Evolutionary conservation across 768 basidiomycete species (phyloP).

Genomic region (Suillus alpinus): DNA sequence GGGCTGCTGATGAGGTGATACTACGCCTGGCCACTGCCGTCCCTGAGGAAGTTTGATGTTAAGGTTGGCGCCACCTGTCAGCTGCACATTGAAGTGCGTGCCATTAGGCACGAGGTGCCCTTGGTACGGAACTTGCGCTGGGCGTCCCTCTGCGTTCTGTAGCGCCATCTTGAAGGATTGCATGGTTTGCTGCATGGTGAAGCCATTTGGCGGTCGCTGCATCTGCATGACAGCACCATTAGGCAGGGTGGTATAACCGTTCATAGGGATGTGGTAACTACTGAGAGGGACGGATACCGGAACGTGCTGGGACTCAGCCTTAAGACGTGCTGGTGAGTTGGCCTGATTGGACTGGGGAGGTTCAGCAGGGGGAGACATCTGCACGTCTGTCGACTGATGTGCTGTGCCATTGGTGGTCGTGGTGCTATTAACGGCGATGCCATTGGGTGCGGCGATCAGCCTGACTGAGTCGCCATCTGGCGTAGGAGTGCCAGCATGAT

Average conservation of each 20-base stretch:
- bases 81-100: conserved; percentile 29
- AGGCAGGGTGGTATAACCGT: conserved; percentile 29
- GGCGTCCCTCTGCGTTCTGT: conserved; percentile 32
- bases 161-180: conserved; percentile 59
- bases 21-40: conserved; percentile 38
- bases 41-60: conserved; percentile 38
- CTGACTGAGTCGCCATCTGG: conserved; percentile 41
- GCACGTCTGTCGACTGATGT: conserved; percentile 21
- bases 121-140: conserved; percentile 33
- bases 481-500: conserved; percentile 34
- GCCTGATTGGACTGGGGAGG: conserved; percentile 23
- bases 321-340: conserved; percentile 43
- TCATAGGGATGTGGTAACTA: conserved; percentile 49
- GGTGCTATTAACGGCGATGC: conserved; percentile 25
- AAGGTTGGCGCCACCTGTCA: conserved; percentile 21
- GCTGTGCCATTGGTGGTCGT: conserved; percentile 27
- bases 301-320: conserved; percentile 45
- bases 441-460: conserved; percentile 15
- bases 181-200: conserved; percentile 53
- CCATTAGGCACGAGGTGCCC: conserved; percentile 29
- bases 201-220: conserved; percentile 35
- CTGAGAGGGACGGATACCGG: conserved; percentile 38
- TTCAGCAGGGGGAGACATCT: conserved; percentile 14
- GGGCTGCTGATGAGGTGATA: conserved; percentile 22
- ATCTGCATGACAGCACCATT: conserved; percentile 34